phyloP scores from a whole-genome alignment of 1,284 basidiomycete genomes.

The Rhodotorula sp. region DNA sequence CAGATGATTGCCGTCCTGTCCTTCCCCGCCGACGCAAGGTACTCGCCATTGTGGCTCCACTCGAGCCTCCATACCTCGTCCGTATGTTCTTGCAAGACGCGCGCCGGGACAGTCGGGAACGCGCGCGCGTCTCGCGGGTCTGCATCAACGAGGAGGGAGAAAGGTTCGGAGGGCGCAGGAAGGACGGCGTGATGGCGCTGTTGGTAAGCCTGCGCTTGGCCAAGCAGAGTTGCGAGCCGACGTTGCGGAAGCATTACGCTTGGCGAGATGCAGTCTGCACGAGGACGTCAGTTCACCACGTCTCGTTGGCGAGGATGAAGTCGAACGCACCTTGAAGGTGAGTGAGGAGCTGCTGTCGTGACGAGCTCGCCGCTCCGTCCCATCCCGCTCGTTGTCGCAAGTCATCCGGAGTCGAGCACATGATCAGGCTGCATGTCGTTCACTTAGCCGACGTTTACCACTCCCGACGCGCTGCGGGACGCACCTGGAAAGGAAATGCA shows the following conservation, averaged over 20 bases:
- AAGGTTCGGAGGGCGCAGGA: slow-evolving; percentile 74
- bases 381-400: slow-evolving; percentile 76
- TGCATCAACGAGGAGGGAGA: slow-evolving; percentile 85
- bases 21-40: slow-evolving; percentile 81
- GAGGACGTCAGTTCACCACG: neutral
- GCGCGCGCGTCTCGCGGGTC: slow-evolving; percentile 59
- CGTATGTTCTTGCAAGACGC: slow-evolving; percentile 76
- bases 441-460: neutral
- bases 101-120: slow-evolving; percentile 82
- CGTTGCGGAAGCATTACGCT: slow-evolving; percentile 87
- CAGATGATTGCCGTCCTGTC: slow-evolving; percentile 88
- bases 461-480: slow-evolving; percentile 25
- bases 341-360: slow-evolving; percentile 71
- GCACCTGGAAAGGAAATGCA: slow-evolving; percentile 82
- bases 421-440: slow-evolving; percentile 64
- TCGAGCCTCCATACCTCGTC: slow-evolving; percentile 95
- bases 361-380: slow-evolving; percentile 81
- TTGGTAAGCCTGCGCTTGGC: slow-evolving; percentile 81
- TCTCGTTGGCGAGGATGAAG: too few relatives aligned
- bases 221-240: slow-evolving; percentile 77
- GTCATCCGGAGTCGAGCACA: slow-evolving; percentile 83
- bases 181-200: slow-evolving; percentile 55
- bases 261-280: slow-evolving; percentile 77
- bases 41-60: slow-evolving; percentile 86
- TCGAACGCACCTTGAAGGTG: slow-evolving; percentile 69